Evolutionary conservation across 2,329 filamentous ascomycete species (phyloP).

Genomic region (Stagonosporopsis cucurbitacearum): DNA sequence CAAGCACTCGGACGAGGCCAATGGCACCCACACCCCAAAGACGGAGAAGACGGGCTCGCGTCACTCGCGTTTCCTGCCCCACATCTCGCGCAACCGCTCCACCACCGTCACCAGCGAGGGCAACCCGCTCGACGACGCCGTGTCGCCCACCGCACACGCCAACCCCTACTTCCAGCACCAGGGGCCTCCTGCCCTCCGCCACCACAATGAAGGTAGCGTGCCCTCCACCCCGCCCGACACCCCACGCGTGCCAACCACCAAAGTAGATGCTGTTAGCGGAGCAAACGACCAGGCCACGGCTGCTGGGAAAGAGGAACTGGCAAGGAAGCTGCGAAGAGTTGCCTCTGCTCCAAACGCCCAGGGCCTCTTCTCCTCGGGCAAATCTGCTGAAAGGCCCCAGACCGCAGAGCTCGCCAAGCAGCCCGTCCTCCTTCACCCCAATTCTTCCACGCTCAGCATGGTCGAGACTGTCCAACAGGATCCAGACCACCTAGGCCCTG

Average conservation of each 20-base stretch:
- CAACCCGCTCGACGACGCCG: conserved; percentile 83
- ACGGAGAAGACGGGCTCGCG: conserved; percentile 74
- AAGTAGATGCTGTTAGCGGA: conserved; percentile 72
- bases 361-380: conserved; percentile 72
- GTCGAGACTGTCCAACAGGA: conserved; percentile 53
- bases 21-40: conserved; percentile 53
- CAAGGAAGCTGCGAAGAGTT: conserved; percentile 88
- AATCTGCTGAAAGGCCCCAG: conserved; percentile 68
- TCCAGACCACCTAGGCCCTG: conserved; percentile 38
- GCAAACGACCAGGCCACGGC: conserved; percentile 70
- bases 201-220: conserved; percentile 93
- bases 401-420: conserved; percentile 89
- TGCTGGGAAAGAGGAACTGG: conserved; percentile 90
- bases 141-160: conserved; percentile 90
- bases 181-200: conserved; percentile 87
- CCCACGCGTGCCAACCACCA: conserved; percentile 67
- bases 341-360: conserved; percentile 97
- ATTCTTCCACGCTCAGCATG: conserved; percentile 61
- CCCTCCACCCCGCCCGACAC: conserved; percentile 93
- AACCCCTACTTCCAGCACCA: conserved; percentile 99
- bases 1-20: conserved; percentile 50
- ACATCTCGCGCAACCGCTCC: conserved; percentile 85
- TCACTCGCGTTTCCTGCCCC: conserved; percentile 87
- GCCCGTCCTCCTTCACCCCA: conserved; percentile 67
- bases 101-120: conserved; percentile 92